Percentiles rank a stretch among this genome's conserved stretches.
Conservation (phyloP, 768 basidiomycete species). For the Kwoniella bestiolae region DNA sequence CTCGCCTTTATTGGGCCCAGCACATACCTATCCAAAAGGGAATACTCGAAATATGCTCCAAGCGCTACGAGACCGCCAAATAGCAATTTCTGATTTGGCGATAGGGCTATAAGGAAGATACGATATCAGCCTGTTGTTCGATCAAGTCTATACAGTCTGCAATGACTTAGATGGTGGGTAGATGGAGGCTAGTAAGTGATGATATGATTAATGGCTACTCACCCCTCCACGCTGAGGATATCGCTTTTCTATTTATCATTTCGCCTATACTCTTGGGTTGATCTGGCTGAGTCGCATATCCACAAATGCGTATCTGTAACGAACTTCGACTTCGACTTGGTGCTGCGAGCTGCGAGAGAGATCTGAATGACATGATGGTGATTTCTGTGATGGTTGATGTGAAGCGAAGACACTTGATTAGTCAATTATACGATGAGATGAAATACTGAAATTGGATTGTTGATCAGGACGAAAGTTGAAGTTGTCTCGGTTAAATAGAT, state of each 20-base stretch:
- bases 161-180: too few species aligned
- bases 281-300: not conserved
- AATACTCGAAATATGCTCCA: slow-evolving; percentile 18
- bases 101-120: not conserved
- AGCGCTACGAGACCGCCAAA: slow-evolving; percentile 15
- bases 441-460: too few species aligned
- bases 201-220: not conserved
- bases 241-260: not conserved
- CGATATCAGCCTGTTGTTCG: not conserved
- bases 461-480: too few species aligned
- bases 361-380: not conserved
- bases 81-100: slow-evolving; percentile 10
- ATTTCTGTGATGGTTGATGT: not conserved
- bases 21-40: slow-evolving; percentile 14
- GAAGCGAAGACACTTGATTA: too few species aligned
- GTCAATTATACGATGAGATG: too few species aligned
- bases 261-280: not conserved
- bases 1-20: slow-evolving; percentile 14
- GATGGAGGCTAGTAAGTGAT: too few species aligned
- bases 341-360: not conserved
- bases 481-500: too few species aligned
- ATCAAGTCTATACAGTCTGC: too few species aligned
- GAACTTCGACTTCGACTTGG: not conserved
- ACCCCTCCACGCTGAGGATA: slow-evolving; percentile 2
- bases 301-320: not conserved